A percentile compares a stretch with the other conserved stretches of the same genome.
These are phyloP conservation scores for Rhizophagus clarus DNA, from an alignment of 192 early-diverging fungal genomes.

Conservation along the genomic window DNA sequence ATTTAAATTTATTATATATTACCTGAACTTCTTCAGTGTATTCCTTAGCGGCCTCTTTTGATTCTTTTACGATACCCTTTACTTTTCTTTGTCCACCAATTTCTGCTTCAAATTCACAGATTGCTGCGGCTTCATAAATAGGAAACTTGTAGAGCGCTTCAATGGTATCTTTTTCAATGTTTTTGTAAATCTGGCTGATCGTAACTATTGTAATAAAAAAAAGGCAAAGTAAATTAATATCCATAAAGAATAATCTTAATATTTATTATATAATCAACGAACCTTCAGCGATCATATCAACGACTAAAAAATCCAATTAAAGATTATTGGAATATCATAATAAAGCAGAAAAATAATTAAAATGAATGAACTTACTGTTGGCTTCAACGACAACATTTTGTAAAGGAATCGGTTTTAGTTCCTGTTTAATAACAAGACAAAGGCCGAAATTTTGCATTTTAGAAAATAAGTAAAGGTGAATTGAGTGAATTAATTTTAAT, in stretches of 20 bases:
- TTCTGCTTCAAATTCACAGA: slow-evolving; percentile 25
- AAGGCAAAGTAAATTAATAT: too few species aligned
- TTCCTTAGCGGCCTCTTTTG: slow-evolving; percentile 11
- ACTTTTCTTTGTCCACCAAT: slow-evolving; percentile 5
- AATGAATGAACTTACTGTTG: slow-evolving; percentile 8
- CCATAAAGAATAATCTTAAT: too few species aligned
- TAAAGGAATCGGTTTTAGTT: slow-evolving; percentile 7
- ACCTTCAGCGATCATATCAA: slow-evolving; percentile 32
- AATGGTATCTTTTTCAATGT: slow-evolving; percentile 20
- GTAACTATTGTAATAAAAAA: background rate
- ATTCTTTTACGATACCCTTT: slow-evolving; percentile 26
- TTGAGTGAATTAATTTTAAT: too few species aligned
- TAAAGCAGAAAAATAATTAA: too few species aligned
- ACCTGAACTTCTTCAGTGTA: slow-evolving; percentile 8
- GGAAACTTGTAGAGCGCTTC: slow-evolving; percentile 21
- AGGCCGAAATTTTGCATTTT: too few species aligned
- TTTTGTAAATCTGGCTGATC: slow-evolving; percentile 24
- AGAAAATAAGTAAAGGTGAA: too few species aligned
- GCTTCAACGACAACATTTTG: slow-evolving; percentile 21
- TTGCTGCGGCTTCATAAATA: slow-evolving; percentile 18
- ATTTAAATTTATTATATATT: background rate
- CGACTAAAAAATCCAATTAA: background rate
- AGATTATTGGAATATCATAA: background rate
- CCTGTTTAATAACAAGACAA: too few species aligned
- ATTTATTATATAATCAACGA: too few species aligned